A percentile compares a stretch with the other conserved stretches of the same genome.
These are phyloP conservation scores for Dictyostelium brefeldianum DNA, from an alignment of 78 protist genomes.

Conservation along the genomic window DNA sequence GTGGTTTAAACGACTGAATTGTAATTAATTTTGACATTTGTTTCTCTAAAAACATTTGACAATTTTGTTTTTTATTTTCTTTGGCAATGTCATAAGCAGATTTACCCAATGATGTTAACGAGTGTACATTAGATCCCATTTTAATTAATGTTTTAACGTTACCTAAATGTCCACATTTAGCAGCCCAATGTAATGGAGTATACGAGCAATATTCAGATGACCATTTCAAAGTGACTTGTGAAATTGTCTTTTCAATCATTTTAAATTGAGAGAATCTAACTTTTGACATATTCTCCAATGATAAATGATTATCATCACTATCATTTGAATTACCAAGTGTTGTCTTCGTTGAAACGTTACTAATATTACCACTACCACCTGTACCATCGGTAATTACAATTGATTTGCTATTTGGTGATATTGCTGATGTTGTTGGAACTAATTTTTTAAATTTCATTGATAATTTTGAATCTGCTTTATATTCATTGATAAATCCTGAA, in stretches of 20 bases:
- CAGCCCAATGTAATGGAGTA: constrained; percentile 46
- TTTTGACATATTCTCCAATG: neutral
- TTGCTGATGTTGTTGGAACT: neutral
- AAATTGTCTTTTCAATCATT: constrained; percentile 58
- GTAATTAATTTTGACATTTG: constrained; percentile 19
- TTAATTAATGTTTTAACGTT: constrained; percentile 15
- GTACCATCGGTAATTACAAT: neutral
- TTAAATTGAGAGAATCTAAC: constrained; percentile 27
- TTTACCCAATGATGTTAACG: neutral
- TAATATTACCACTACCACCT: neutral
- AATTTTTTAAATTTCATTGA: neutral
- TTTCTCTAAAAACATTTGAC: constrained; percentile 26
- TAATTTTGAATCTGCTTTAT: no score
- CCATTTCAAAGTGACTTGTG: constrained; percentile 3
- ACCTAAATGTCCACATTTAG: constrained; percentile 21
- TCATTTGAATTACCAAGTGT: neutral
- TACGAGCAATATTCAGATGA: constrained; percentile 18
- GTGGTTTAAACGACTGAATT: neutral
- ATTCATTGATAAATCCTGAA: neutral
- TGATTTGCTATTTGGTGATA: constrained; percentile 3
- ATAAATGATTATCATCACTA: neutral
- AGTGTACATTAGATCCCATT: neutral
- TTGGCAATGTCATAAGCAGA: constrained; percentile 11
- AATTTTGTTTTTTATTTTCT: constrained; percentile 16
- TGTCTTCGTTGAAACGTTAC: neutral